Evolutionary conservation across 129 eudicot genomes (phyloP).

Genomic region (Arctium minus): DNA sequence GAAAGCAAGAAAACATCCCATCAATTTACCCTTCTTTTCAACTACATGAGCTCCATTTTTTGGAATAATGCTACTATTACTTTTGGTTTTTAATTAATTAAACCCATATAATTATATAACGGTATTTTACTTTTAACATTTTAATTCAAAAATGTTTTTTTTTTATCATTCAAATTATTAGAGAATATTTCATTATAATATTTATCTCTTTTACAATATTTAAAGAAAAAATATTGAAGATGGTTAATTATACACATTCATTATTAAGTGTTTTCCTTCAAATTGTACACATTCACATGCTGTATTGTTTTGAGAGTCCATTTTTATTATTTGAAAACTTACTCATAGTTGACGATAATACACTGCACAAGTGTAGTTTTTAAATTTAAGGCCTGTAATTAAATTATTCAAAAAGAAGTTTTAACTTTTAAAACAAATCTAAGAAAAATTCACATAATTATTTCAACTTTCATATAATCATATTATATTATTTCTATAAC

Average conservation of each 20-base stretch:
- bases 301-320: background rate
- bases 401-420: background rate
- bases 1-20: slow-evolving; percentile 29
- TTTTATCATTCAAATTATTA: background rate
- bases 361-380: background rate
- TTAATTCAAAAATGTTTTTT: background rate
- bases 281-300: background rate
- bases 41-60: background rate
- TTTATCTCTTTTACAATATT: background rate
- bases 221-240: background rate
- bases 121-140: background rate
- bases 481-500: background rate
- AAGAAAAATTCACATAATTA: background rate
- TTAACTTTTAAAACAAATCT: background rate
- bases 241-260: background rate
- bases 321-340: background rate
- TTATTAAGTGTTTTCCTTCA: background rate
- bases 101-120: background rate
- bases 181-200: background rate
- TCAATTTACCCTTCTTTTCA: slow-evolving; percentile 18
- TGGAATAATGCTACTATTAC: background rate
- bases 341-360: background rate
- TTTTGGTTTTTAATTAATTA: background rate
- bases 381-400: background rate
- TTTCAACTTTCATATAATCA: background rate